Evolutionary conservation across 2,329 filamentous ascomycete species (phyloP).

Genomic region (Cercospora sp.): DNA sequence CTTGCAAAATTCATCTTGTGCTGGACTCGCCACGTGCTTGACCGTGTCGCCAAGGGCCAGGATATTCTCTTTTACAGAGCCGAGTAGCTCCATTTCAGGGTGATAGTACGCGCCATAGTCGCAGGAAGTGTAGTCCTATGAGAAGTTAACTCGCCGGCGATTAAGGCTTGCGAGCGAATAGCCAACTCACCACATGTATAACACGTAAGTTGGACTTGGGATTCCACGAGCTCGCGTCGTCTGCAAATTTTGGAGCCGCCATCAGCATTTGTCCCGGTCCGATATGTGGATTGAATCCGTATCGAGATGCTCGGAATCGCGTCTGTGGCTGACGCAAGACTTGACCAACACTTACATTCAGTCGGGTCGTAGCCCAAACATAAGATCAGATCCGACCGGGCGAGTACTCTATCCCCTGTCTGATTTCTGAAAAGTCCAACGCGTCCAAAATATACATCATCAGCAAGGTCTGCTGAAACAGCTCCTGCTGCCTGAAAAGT

Average conservation of each 20-base stretch:
- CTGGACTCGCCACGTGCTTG: slow-evolving; percentile 38
- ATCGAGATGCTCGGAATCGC: not conserved
- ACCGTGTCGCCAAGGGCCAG: slow-evolving; percentile 40
- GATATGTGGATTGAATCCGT: not conserved
- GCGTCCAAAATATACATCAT: slow-evolving; percentile 50
- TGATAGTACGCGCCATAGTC: slow-evolving; percentile 47
- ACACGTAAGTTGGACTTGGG: slow-evolving; percentile 42
- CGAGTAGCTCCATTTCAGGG: slow-evolving; percentile 47
- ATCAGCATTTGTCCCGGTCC: not conserved
- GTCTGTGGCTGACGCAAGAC: not conserved
- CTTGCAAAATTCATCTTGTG: slow-evolving; percentile 41
- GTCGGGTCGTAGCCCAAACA: slow-evolving; percentile 52
- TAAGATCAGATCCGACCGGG: slow-evolving; percentile 48
- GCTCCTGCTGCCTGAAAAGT: slow-evolving; percentile 54
- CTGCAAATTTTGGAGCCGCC: not conserved
- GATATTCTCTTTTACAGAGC: slow-evolving; percentile 47
- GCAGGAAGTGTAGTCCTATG: slow-evolving; percentile 42
- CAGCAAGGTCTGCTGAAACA: slow-evolving; percentile 45
- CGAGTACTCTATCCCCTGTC: slow-evolving; percentile 49
- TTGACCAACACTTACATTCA: slow-evolving; percentile 37
- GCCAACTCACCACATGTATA: slow-evolving; percentile 41
- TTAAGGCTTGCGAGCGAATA: not conserved
- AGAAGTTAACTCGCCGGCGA: not conserved
- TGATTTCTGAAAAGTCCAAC: slow-evolving; percentile 54
- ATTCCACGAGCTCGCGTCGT: slow-evolving; percentile 51